Conservation (phyloP, 768 basidiomycete genomes). For the Pulveroboletus sp. region DNA sequence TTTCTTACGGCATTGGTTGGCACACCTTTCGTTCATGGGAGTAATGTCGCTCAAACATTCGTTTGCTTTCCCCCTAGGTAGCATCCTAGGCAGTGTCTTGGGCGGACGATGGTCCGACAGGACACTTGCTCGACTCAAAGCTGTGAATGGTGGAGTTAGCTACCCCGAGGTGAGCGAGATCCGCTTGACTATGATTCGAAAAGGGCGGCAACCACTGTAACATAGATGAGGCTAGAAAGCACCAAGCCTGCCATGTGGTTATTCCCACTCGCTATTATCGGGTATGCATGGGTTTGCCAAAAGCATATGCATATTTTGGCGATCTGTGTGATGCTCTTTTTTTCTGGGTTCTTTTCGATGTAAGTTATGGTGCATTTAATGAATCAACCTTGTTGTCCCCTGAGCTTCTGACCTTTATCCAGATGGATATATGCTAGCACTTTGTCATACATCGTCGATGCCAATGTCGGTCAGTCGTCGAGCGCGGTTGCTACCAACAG, state of each 20-base stretch:
- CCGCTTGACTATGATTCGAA: background rate
- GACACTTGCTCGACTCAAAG: constrained; percentile 43
- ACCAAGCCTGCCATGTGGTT: constrained; percentile 51
- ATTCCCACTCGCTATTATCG: constrained; percentile 56
- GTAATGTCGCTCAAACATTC: background rate
- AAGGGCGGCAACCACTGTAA: background rate
- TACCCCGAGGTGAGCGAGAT: constrained; percentile 58
- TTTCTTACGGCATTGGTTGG: constrained; percentile 69
- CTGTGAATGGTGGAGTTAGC: constrained; percentile 42
- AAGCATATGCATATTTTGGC: constrained; percentile 62
- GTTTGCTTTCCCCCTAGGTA: constrained; percentile 30
- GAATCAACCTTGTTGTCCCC: no score
- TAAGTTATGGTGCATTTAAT: no score
- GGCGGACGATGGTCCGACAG: constrained; percentile 63
- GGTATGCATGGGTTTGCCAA: constrained; percentile 75
- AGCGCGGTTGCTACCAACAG: constrained; percentile 76
- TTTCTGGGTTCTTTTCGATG: constrained; percentile 72
- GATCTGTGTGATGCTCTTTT: constrained; percentile 70
- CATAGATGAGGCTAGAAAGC: constrained; percentile 71
- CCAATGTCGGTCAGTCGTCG: constrained; percentile 77
- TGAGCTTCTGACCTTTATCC: background rate
- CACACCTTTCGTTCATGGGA: background rate
- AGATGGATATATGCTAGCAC: constrained; percentile 67
- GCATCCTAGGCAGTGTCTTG: constrained; percentile 49
- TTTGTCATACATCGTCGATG: constrained; percentile 84